Evolutionary conservation across 345 rosid genomes (phyloP), one percentile per base, ranked within the genome.

Genomic region (Sisymbrium altissimum): DNA sequence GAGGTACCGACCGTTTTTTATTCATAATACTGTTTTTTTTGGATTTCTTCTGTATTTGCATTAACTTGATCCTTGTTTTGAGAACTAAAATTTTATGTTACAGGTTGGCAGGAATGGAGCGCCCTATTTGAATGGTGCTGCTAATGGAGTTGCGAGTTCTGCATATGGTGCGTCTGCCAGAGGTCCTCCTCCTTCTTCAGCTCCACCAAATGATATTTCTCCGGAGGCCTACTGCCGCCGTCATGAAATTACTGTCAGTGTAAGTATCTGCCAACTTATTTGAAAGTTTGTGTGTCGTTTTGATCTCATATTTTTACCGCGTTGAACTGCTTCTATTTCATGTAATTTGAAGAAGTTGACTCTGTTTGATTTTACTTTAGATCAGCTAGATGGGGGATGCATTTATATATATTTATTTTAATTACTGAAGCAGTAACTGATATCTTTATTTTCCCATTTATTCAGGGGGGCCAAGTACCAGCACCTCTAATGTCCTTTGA

Each of bases 401-500:
- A 3, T 44, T 46, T 59, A 33, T 38, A 5, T 23, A 6, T 33
- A 0, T 33, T 66, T 44, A 11, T 32, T 0, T 78, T 13, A 12
- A 25, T 19, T 50, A 21, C 48, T 15, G 54, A 19, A 23, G 7
- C 19, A 41, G 17, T 29, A 5, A 12, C 44, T 66, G 15, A 50
- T 17, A 13, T 33, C 29, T 32, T 72, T 23, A 23, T 7, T 35
- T 52, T 25, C 13, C 30, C 13, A 29, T 41, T 64, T 33, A 71
- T 72, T 48, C 63, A 95, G 99, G 99, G 97, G 73, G 85, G 83
- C 77, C 88, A 83, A 44, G 88, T 95, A 49, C 98, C 97, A 43
- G 83, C 76, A 5, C 96, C 99, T 35, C 78, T 95, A 18, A 80
- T 68, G 56, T 86, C 97, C 25, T 95, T 95, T 83, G 96, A 90